Percentiles rank a stretch among this genome's conserved stretches.
Evolutionary conservation across 345 rosid species (phyloP).

Genomic region (Melaleuca alternifolia): DNA sequence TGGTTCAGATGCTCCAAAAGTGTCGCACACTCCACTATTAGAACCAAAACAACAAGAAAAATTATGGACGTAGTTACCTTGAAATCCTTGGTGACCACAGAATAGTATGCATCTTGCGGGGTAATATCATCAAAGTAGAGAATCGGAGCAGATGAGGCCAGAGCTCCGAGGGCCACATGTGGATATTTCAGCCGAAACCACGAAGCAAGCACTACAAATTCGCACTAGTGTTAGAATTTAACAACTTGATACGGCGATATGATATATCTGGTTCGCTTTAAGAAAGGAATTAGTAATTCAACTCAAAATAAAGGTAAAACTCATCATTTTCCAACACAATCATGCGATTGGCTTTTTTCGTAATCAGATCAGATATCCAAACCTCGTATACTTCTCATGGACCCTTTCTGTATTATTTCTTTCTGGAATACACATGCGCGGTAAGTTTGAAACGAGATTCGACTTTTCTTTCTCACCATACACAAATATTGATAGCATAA

Average conservation of each 20-base stretch:
- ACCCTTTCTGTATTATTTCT: background rate
- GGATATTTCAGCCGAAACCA: constrained; percentile 70
- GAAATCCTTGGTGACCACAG: constrained; percentile 36
- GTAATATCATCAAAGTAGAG: constrained; percentile 39
- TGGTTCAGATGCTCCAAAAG: background rate
- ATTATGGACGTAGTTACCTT: constrained; percentile 11
- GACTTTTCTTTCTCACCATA: too few species aligned
- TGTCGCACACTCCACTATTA: background rate
- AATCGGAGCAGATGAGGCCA: constrained; percentile 68
- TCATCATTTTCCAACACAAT: background rate
- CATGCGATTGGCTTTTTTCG: too few species aligned
- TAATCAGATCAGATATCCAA: background rate
- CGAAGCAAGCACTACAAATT: constrained; percentile 46
- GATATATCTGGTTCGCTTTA: background rate
- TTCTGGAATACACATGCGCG: too few species aligned
- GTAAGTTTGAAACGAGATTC: too few species aligned
- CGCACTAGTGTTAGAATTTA: background rate
- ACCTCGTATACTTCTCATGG: background rate
- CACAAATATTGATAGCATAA: background rate
- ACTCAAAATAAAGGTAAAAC: too few species aligned
- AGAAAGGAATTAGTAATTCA: background rate
- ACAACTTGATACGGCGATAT: background rate
- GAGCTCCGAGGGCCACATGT: constrained; percentile 42
- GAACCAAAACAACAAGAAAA: background rate
- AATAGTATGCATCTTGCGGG: constrained; percentile 36